Percentiles rank a stretch among this genome's conserved stretches.
Evolutionary conservation across 371 early-diverging fungal genomes (phyloP).

Genomic region (Phascolomyces articulosus): DNA sequence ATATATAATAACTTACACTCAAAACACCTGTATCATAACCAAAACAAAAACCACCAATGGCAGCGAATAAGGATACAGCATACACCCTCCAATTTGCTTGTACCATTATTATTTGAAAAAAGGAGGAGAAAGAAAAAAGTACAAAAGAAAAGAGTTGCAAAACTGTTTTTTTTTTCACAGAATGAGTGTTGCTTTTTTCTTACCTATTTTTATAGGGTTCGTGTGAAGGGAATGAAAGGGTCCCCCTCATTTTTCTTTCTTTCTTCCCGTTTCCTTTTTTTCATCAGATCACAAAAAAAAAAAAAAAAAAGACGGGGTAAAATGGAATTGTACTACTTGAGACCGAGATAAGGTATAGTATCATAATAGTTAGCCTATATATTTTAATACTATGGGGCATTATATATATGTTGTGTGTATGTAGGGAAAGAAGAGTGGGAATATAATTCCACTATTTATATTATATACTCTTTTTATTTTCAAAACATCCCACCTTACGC

Average conservation of each 20-base stretch:
- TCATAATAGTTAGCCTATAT: too few species aligned
- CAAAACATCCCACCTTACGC: too few species aligned
- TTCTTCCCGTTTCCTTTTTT: too few species aligned
- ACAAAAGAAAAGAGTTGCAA: neutral
- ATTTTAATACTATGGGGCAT: too few species aligned
- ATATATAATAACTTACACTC: conserved; percentile 12
- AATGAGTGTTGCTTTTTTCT: too few species aligned
- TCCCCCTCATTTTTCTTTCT: neutral
- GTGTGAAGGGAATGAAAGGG: neutral
- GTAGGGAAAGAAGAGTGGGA: too few species aligned
- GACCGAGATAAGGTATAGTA: too few species aligned
- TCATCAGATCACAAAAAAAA: neutral
- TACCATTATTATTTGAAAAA: neutral
- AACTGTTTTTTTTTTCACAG: too few species aligned
- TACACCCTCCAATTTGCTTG: conserved; percentile 32
- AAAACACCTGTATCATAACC: conserved; percentile 62
- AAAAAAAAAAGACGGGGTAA: neutral
- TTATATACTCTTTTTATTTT: too few species aligned
- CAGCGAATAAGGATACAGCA: conserved; percentile 40
- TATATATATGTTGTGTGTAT: too few species aligned
- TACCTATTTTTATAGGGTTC: neutral
- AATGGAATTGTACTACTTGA: neutral
- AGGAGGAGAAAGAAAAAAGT: neutral
- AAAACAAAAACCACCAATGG: conserved; percentile 57
- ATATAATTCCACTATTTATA: too few species aligned